Percentiles rank a stretch among this genome's conserved stretches.
Evolutionary conservation across 1,284 basidiomycete genomes (phyloP).

Genomic region (Heterobasidion irregulare): DNA sequence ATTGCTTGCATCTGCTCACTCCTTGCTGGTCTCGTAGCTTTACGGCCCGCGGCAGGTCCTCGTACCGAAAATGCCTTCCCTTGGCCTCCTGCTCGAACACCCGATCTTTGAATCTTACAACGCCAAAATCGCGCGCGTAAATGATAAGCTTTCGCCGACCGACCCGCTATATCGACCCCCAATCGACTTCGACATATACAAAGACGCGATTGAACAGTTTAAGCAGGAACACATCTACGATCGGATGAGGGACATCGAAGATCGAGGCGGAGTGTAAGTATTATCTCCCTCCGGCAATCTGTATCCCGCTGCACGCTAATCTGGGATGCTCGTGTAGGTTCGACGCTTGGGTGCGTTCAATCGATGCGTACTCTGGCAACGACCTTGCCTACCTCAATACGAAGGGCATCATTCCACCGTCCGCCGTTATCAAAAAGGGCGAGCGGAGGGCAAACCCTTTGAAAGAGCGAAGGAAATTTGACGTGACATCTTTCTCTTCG

Average conservation of each 20-base stretch:
- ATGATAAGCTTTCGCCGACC: conserved; percentile 43
- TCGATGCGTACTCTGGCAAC: conserved; percentile 62
- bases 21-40: conserved; percentile 29
- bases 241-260: conserved; percentile 78
- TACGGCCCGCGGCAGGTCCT: conserved; percentile 75
- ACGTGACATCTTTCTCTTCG: conserved; percentile 45
- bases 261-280: conserved; percentile 72
- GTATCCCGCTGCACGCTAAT: neutral
- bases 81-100: conserved; percentile 91
- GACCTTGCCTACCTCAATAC: conserved; percentile 67
- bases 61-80: conserved; percentile 93
- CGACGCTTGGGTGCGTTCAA: conserved; percentile 63
- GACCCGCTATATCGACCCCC: conserved; percentile 52
- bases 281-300: conserved; percentile 5
- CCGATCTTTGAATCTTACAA: conserved; percentile 86
- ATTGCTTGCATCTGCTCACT: neutral
- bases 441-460: conserved; percentile 54
- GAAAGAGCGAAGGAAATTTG: conserved; percentile 56
- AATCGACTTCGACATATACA: conserved; percentile 66
- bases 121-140: conserved; percentile 48
- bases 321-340: conserved; percentile 37
- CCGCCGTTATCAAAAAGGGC: conserved; percentile 56
- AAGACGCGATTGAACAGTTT: conserved; percentile 65
- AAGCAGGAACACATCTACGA: conserved; percentile 82
- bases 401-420: conserved; percentile 61